Base-by-base conservation (phyloP, 345 rosid genomes). In the Salix brachista region DNA sequence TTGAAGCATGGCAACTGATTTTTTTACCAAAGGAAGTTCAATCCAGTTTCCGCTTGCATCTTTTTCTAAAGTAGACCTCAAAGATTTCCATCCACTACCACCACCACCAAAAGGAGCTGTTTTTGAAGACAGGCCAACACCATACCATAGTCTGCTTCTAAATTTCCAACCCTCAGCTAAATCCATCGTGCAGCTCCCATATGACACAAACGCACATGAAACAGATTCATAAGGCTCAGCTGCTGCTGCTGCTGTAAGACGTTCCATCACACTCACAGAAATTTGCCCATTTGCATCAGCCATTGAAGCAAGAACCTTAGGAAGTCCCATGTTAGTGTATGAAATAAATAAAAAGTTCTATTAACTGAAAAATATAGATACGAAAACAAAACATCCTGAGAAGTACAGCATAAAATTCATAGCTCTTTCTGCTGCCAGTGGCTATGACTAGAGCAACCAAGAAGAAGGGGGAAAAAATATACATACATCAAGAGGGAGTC, bases 171-270 rank as follows among this genome's bases (percentile, higher is more conserved):
- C 98, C 81, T 88, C 95, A 28, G 97, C 92, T 84, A 96, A 87
- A 85, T 96, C 98, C 89, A 85, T 84, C 66, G 93, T 90, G 85
- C 94, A 92, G 80, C 98, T 94, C 78, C 99, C 99, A 85, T 92
- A 96, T 75, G 99, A 96, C 81, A 91, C 98, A 87, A 94, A 94
- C 81, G 99, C 97, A 85, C 93, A 93, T 76, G 94, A 89, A 88
- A 96, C 99, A 69, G 98, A 94, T 79, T 88, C 95, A 83, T 92
- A 96, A 76, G 99, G 98, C 76, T 96, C 99, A 54, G 98, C 97
- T 75, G 98, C 99, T 64, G 95, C 92, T 0, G 96, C 99, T 70
- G 98, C 98, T 73, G 97, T 89, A 58, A 96, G 93, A 73, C 98
- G 94, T 85, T 96, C 99, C 98, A 96, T 92, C 72, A 83, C 91